Base-by-base conservation (phyloP, 495 filamentous ascomycete species). In the Hypoxylon cercidicola region DNA sequence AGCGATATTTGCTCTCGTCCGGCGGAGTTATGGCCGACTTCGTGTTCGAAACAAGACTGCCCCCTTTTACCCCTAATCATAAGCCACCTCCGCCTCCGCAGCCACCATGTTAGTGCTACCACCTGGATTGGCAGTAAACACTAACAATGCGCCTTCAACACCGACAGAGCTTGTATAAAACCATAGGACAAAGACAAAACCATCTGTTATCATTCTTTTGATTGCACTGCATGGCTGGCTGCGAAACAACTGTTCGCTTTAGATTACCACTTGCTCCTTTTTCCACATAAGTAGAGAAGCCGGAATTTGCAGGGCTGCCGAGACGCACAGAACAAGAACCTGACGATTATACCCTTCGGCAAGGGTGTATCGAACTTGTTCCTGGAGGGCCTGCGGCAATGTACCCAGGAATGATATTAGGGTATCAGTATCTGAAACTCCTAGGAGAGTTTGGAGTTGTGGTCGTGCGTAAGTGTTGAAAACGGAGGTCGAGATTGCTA, bases 281-380 rank as follows among this genome's bases (percentile, higher is more conserved):
- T 51, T 43, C 68, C 68, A 71, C 28, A 71, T 44, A 10, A 71
- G 35, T 5, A 71, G 37, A 18, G 44, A 25, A 10, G 55, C 50
- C 0, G 68, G 68, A 8, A 71, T 41, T 44, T 71, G 68, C 9
- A 44, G 18, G 1, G 64, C 68, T 2, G 64, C 59, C 13, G 50
- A 68, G 11, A 30, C 64, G 30, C 58, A 62, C 0, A 71, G 39
- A 15, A 68, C 64, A 1, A 71, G 52, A 2, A 60, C 32, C 15
- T 71, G 64, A 4, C 43, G 55, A 54, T 71, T 71, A 41, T 64
- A 71, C 0, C 30, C 59, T 1, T 60, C 60, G 5, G 64, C 44
- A 15, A 63, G 59, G 1, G 54, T 15, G 6, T 49, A 37, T 12
- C 50, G 37, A 11, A 49, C 20, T n/a, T 44, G 30, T 0, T 39